Evolutionary conservation across 768 basidiomycete species (phyloP).

Genomic region (Lactarius hatsudake): DNA sequence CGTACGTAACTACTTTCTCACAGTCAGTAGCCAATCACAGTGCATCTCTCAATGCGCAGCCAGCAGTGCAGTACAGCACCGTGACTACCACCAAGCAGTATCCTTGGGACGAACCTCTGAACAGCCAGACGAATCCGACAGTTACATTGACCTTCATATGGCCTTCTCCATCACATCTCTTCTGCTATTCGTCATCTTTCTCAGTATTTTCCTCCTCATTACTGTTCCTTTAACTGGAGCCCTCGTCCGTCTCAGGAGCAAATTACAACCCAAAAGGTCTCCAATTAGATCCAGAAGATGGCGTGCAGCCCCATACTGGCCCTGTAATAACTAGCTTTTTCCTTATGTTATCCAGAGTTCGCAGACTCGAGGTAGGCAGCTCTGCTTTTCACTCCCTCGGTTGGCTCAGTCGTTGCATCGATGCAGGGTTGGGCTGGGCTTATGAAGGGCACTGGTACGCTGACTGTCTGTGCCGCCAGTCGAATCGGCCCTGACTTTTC

Average conservation of each 20-base stretch:
- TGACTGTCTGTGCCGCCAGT: background rate
- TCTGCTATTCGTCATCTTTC: slow-evolving; percentile 48
- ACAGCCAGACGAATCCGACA: slow-evolving; percentile 17
- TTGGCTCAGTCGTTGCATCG: slow-evolving; percentile 20
- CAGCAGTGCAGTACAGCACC: background rate
- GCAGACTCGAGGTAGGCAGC: slow-evolving; percentile 63
- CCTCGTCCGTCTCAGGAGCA: slow-evolving; percentile 72
- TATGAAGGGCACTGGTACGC: slow-evolving; percentile 71
- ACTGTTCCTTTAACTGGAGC: slow-evolving; percentile 50
- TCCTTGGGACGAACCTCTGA: background rate
- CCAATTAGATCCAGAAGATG: slow-evolving; percentile 73
- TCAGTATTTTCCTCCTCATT: slow-evolving; percentile 59
- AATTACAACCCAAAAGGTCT: slow-evolving; percentile 87
- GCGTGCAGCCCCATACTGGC: slow-evolving; percentile 66
- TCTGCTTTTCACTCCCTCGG: background rate
- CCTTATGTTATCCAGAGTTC: slow-evolving; percentile 68
- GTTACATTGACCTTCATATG: slow-evolving; percentile 19
- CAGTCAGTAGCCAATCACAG: background rate
- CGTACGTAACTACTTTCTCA: slow-evolving; percentile 17
- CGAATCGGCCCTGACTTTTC: slow-evolving; percentile 32
- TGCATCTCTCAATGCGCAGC: background rate
- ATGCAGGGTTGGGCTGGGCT: slow-evolving; percentile 63
- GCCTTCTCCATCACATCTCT: slow-evolving; percentile 38
- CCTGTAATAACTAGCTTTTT: slow-evolving; percentile 77
- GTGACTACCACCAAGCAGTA: background rate